A percentile compares a stretch with the other conserved stretches of the same genome.
Evolutionary conservation across 1,284 basidiomycete species (phyloP).

Genomic region (Hortiboletus rubellus): DNA sequence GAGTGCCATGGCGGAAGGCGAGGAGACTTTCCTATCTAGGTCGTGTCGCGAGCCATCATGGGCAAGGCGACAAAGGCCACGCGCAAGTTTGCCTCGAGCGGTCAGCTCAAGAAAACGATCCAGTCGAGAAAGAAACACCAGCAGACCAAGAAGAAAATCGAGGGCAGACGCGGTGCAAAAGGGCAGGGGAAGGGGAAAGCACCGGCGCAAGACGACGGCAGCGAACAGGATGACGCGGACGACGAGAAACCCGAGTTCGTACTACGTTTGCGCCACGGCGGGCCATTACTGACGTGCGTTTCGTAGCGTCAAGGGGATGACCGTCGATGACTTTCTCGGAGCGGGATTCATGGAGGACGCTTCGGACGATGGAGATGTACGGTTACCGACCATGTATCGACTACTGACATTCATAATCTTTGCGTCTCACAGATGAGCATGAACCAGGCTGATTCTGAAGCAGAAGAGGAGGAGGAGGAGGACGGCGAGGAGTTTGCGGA

Average conservation of each 20-base stretch:
- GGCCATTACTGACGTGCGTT: slow-evolving; percentile 12
- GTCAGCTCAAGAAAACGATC: slow-evolving; percentile 84
- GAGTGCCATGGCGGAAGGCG: slow-evolving; percentile 5
- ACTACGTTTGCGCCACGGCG: not conserved
- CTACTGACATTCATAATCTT: slow-evolving; percentile 4
- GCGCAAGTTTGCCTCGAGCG: slow-evolving; percentile 85
- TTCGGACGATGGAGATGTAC: slow-evolving; percentile 42
- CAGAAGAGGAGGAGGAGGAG: slow-evolving; percentile 49
- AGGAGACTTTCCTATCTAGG: slow-evolving; percentile 17
- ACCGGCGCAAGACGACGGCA: slow-evolving; percentile 41
- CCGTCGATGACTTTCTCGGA: slow-evolving; percentile 80
- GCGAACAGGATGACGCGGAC: slow-evolving; percentile 41
- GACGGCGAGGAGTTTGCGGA: slow-evolving; percentile 50
- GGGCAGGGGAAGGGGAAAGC: slow-evolving; percentile 39
- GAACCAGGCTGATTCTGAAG: slow-evolving; percentile 44
- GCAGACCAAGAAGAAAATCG: slow-evolving; percentile 70
- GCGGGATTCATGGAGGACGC: slow-evolving; percentile 73
- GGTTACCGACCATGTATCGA: not conserved
- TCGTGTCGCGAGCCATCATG: slow-evolving; percentile 39
- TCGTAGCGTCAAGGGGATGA: slow-evolving; percentile 55
- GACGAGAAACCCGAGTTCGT: slow-evolving; percentile 20
- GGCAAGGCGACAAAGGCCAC: slow-evolving; percentile 62
- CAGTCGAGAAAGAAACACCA: slow-evolving; percentile 76
- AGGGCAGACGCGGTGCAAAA: slow-evolving; percentile 54
- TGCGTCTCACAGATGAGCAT: slow-evolving; percentile 37